Base-by-base conservation (phyloP, 805 yeast genomes). In the Wickerhamiella slavikovae region DNA sequence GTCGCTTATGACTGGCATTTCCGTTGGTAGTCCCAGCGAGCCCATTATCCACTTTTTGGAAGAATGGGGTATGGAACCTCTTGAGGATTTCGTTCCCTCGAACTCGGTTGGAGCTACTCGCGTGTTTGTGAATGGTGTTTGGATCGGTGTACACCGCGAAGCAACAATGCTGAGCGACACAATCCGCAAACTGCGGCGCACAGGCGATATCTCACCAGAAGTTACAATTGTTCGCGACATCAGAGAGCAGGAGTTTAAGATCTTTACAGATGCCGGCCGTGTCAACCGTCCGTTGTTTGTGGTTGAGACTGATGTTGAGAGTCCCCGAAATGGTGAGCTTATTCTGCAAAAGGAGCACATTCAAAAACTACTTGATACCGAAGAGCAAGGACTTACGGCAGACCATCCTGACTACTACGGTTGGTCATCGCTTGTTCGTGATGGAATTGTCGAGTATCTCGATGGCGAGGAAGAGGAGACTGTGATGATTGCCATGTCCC, bases 401-500 rank as follows among this genome's bases (percentile, higher is more conserved):
- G 60, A 56, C 25, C 64, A 62, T 28, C 71, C 64, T 32, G 50
- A 57, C 9, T 43, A 43, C 33, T 82, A 65, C 49, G 77, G 83
- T 3, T 89, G 98, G 98, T 62, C 74, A 2, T 68, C 82, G 5
- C 61, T 89, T 40, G 69, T 89, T 15, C 66, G 61, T 31, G 74
- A 71, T 38, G 98, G 98, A 49, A 64, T 85, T 32, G 85, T 85
- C 27, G 99, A 89, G 55, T 89, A 89, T 47, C 76, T 89, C 34
- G 99, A 89, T 56, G 98, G 96, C 8, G 98, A 89, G 55, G 98
- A 89, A 62, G 98, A 89, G 52, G 98, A 89, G 58, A 83, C 96
- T 1, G 78, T 80, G 30, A 74, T 89, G 79, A 89, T 89, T 58
- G 95, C 98, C 23, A 89, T 89, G 98, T 75, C 93, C 12, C 94